These are phyloP conservation scores for Globisporangium iwayamae DNA, from an alignment of 352 stramenopile genomes.

Conservation along the genomic window DNA sequence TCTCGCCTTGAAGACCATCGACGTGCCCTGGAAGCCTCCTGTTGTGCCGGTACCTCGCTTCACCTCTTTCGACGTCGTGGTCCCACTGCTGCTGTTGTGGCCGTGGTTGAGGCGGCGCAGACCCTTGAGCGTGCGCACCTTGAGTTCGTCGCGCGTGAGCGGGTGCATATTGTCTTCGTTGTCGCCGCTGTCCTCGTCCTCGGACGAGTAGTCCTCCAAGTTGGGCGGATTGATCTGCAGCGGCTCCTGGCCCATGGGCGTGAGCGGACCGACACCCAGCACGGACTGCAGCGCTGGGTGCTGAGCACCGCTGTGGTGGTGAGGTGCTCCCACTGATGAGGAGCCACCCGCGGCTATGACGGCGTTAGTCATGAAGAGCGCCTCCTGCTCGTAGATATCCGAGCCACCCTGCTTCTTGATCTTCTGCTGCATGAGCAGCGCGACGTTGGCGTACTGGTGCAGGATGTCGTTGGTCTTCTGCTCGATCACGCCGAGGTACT, in stretches of 20 bases:
- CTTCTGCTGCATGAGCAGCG: constrained; percentile 41
- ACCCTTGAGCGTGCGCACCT: constrained; percentile 87
- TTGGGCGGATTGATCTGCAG: constrained; percentile 93
- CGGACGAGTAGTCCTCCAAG: constrained; percentile 93
- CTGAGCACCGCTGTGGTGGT: constrained; percentile 1
- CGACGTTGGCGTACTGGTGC: constrained; percentile 72
- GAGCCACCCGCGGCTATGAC: not conserved
- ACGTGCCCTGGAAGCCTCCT: constrained; percentile 1
- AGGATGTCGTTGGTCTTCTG: constrained; percentile 93
- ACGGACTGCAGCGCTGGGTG: constrained; percentile 58
- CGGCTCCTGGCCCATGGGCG: constrained; percentile 87
- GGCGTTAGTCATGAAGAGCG: constrained; percentile 27
- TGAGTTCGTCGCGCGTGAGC: constrained; percentile 90
- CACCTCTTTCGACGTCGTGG: constrained; percentile 25
- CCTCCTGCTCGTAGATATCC: constrained; percentile 44
- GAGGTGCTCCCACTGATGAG: not conserved
- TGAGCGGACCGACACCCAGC: constrained; percentile 76
- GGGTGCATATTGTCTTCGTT: constrained; percentile 86
- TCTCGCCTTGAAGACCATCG: constrained; percentile 8
- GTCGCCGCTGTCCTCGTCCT: constrained; percentile 85
- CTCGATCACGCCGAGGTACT: constrained; percentile 94
- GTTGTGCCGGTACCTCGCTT: constrained; percentile 22
- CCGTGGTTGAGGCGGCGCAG: constrained; percentile 62
- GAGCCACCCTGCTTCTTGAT: constrained; percentile 14
- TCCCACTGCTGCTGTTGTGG: constrained; percentile 7